Base-by-base conservation (phyloP, 352 stramenopile genomes). In the Discostella stelligera region DNA sequence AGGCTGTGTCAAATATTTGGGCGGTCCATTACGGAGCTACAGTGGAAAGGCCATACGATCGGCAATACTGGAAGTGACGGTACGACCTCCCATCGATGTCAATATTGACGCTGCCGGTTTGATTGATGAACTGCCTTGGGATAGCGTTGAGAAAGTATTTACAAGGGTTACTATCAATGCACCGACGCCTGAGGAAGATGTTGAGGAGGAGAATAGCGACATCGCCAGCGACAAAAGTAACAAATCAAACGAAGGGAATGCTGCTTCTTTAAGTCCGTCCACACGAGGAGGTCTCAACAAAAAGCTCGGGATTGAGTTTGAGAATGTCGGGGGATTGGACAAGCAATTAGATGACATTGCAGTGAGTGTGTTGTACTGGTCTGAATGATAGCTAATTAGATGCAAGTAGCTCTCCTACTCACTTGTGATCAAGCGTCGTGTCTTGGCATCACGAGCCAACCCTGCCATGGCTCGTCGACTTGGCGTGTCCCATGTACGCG, bases 311-410 rank as follows among this genome's bases (percentile, higher is more conserved):
- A 88, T 89, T 81, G 68, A 74, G 8, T 91, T 91, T 69, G 82
- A 90, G 39, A 84, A 91, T 52, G 85, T 93, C 11, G 88, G 88
- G 48, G 88, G 88, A 20, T 69, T 93, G 0, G 88, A 91, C 68
- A 58, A 66, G 25, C 88, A 93, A 77, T 63, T 93, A 2, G 82
- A 91, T 73, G 82, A 86, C 13, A 93, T 93, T 78, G 88, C 82
- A 37, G 63, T 71, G 62, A 70, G 62, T 52, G 20, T 13, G 3
- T 60, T 13, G 63, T 32, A 5, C 5, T 32, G 27, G 5, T 32
- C 27, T 32, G 27, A 32, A 32, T 32, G 27, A 32, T 32, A 6
- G 56, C 27, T 25, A 65, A 20, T 32, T n/a, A n/a, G n/a, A n/a
- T n/a, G n/a, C n/a, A n/a, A n/a, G n/a, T 16, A 32, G 7, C 49